Evolutionary conservation across 2,329 filamentous ascomycete species (phyloP).

Genomic region (Apiospora arundinis): DNA sequence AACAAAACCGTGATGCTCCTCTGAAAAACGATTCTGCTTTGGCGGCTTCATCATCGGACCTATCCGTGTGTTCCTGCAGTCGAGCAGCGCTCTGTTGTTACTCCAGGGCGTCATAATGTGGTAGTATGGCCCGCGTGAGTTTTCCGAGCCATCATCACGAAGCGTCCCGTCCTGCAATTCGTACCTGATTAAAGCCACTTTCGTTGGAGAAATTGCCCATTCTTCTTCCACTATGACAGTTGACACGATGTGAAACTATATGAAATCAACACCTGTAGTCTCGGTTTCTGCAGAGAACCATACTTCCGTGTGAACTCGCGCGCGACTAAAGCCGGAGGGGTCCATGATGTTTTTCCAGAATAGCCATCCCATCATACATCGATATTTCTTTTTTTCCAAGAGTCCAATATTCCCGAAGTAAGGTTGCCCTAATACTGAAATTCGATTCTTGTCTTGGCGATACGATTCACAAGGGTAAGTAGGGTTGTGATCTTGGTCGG

Average conservation of each 20-base stretch:
- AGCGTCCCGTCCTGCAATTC: background rate
- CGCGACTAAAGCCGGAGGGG: background rate
- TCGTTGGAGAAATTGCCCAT: background rate
- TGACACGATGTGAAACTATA: too few species aligned
- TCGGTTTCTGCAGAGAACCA: too few species aligned
- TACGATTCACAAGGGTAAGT: background rate
- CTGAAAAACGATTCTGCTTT: background rate
- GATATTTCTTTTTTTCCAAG: background rate
- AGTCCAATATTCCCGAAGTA: too few species aligned
- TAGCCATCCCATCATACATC: background rate
- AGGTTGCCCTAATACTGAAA: background rate
- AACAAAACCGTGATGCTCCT: too few species aligned
- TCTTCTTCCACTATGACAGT: background rate
- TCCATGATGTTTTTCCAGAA: too few species aligned
- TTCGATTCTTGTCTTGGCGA: background rate
- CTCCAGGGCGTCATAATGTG: background rate
- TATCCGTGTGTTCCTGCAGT: too few species aligned
- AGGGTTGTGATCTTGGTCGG: background rate
- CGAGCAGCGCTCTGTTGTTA: background rate
- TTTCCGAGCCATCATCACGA: background rate
- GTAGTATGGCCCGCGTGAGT: background rate
- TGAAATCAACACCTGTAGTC: background rate
- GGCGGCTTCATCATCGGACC: background rate
- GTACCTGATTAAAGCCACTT: background rate
- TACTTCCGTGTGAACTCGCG: background rate